Conservation (phyloP, 805 yeast species). For the Metschnikowia corniflorae region DNA sequence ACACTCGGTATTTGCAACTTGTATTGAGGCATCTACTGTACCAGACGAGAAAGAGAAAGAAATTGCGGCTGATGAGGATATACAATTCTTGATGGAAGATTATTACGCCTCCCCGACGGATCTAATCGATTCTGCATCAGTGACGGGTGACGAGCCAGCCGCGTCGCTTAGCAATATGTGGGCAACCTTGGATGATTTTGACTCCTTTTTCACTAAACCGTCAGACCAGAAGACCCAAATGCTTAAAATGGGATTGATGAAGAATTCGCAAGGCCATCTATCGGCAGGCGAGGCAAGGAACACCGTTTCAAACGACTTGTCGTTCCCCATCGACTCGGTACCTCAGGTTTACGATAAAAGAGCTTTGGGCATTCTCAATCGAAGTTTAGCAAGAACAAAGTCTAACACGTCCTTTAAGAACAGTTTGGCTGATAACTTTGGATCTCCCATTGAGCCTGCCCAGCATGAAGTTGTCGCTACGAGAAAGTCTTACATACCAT, state of each 20-base stretch:
- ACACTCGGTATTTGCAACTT: conserved; percentile 90
- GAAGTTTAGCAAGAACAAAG: conserved; percentile 68
- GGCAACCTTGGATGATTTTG: conserved; percentile 87
- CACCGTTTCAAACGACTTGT: conserved; percentile 41
- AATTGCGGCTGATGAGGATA: conserved; percentile 28
- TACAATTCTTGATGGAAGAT: conserved; percentile 62
- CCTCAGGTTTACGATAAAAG: conserved; percentile 78
- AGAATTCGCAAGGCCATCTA: conserved; percentile 27
- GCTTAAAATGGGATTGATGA: conserved; percentile 7
- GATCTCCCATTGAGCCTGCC: conserved; percentile 20
- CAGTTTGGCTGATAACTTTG: conserved; percentile 63
- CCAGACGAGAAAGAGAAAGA: conserved; percentile 24
- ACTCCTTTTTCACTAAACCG: conserved; percentile 79
- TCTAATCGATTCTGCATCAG: conserved; percentile 45
- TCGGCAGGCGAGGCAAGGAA: conserved; percentile 60
- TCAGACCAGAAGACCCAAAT: conserved; percentile 21
- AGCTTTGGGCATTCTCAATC: conserved; percentile 69
- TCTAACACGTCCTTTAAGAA: conserved; percentile 77
- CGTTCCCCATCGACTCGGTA: conserved; percentile 61
- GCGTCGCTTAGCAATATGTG: conserved; percentile 85
- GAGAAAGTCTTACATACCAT: conserved; percentile 41
- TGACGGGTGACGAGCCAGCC: conserved; percentile 57
- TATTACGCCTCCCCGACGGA: conserved; percentile 37
- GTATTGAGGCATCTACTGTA: conserved; percentile 44
- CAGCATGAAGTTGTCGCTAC: conserved; percentile 14